phyloP scores from a whole-genome alignment of 805 yeast species.

The Saccharomycopsis guyanensis region DNA sequence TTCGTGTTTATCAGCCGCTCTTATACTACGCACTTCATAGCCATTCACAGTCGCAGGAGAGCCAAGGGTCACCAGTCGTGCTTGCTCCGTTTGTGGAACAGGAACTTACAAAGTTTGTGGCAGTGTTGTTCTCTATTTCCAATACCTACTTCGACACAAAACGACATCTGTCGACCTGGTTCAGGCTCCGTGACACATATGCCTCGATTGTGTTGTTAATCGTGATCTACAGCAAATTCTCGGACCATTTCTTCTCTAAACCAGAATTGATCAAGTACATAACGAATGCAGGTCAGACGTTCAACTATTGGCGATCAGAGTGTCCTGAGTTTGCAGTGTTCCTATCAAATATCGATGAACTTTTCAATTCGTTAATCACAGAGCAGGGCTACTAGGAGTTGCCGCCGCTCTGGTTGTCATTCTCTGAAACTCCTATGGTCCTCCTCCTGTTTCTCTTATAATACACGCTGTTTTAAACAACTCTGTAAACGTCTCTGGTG shows the following conservation, averaged over 20 bases:
- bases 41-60: background rate
- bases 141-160: background rate
- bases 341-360: background rate
- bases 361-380: background rate
- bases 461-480: background rate
- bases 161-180: conserved; percentile 3
- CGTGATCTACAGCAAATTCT: background rate
- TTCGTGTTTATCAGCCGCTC: background rate
- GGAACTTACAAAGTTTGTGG: too few species aligned
- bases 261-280: background rate
- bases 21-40: background rate
- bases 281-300: background rate
- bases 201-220: background rate
- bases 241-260: background rate
- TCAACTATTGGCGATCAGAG: conserved; percentile 6
- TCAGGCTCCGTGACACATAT: conserved; percentile 1
- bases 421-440: background rate
- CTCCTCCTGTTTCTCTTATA: background rate
- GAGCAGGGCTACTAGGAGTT: background rate
- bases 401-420: background rate
- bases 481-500: background rate
- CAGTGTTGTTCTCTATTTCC: background rate
- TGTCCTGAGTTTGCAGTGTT: conserved; percentile 4
- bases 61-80: background rate
- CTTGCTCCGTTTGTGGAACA: too few species aligned